Evolutionary conservation across 2,329 filamentous ascomycete species (phyloP).

Genomic region (Fusarium redolens): DNA sequence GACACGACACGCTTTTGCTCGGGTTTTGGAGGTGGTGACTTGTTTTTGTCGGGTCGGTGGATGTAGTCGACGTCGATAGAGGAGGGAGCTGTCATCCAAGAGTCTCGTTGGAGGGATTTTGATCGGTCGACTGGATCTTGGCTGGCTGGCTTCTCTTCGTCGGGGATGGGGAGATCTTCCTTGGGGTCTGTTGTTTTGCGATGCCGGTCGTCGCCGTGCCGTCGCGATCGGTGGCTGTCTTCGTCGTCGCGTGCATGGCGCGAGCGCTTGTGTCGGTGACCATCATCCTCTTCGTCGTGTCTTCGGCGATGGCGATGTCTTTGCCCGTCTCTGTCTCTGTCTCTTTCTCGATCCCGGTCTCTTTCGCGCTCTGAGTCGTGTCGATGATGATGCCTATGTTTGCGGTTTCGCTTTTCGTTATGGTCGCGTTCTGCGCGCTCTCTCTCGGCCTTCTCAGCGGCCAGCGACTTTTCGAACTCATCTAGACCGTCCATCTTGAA

Average conservation of each 20-base stretch:
- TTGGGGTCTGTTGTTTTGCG: slow-evolving; percentile 60
- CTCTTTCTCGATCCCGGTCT: slow-evolving; percentile 37
- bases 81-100: slow-evolving; percentile 90
- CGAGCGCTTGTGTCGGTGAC: slow-evolving; percentile 45
- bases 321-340: slow-evolving; percentile 38
- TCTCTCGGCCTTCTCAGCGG: slow-evolving; percentile 69
- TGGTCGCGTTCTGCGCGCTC: slow-evolving; percentile 58
- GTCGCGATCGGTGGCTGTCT: slow-evolving; percentile 58
- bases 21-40: slow-evolving; percentile 62
- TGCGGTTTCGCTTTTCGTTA: slow-evolving; percentile 56
- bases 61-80: slow-evolving; percentile 88
- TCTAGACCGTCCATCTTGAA: slow-evolving; percentile 65
- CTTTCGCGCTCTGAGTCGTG: slow-evolving; percentile 50
- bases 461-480: slow-evolving; percentile 83
- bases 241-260: slow-evolving; percentile 52
- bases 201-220: slow-evolving; percentile 42
- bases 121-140: slow-evolving; percentile 42
- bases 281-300: slow-evolving; percentile 44
- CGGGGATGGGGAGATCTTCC: slow-evolving; percentile 62
- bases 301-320: slow-evolving; percentile 40
- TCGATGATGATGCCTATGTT: slow-evolving; percentile 60
- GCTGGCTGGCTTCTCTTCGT: slow-evolving; percentile 58
- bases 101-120: slow-evolving; percentile 73
- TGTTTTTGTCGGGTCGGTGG: slow-evolving; percentile 68
- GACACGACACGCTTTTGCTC: slow-evolving; percentile 80